Base-by-base conservation (phyloP, 345 rosid genomes). In the Sonneratia alba region DNA sequence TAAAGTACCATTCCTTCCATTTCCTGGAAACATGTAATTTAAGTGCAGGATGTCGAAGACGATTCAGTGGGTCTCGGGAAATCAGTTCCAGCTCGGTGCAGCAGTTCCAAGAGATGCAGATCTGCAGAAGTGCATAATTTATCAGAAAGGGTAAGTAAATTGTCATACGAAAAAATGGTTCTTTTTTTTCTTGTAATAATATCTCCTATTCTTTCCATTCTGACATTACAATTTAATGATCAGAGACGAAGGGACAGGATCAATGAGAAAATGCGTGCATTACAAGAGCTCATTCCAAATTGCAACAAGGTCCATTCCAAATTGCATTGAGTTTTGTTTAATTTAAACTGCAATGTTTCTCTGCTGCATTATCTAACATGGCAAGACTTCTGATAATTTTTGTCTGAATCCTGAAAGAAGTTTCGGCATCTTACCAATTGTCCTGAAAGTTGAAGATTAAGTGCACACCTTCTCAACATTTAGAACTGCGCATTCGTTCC, bases 271-370 rank as follows among this genome's bases (percentile, higher is more conserved):
- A 91, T 93, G 98, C 94, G 93, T 62, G 94, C 94, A 2, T 79
- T 93, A 48, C 98, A 93, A 83, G 98, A 91, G 82, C 96, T 91
- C 76, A 89, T 91, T 72, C 98, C 98, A 45, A 93, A 93, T 84
- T 88, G 98, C 86, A 89, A 91, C 69, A 91, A 91, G 90, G 98
- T 93, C 2, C 14, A 47, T 47, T 40, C 9, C 43, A 13, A 47
- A 9, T 13, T 47, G 14, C 51, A 0, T 42, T 1, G 10, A 42
- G 45, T 42, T 21, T 40, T 43, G 6, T 9, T 68, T 24, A 22
- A 21, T 36, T n/a, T 12, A 43, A 12, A 42, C 34, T 62, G 32
- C 38, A 62, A 57, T 57, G 22, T 67, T 67, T 22, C 27, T 36
- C 43, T 36, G 22, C 42, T 36, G 10, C n/a, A 19, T 65, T 65